Conservation (phyloP, 164 flowering plant genomes). For the Nymphaea thermarum region DNA sequence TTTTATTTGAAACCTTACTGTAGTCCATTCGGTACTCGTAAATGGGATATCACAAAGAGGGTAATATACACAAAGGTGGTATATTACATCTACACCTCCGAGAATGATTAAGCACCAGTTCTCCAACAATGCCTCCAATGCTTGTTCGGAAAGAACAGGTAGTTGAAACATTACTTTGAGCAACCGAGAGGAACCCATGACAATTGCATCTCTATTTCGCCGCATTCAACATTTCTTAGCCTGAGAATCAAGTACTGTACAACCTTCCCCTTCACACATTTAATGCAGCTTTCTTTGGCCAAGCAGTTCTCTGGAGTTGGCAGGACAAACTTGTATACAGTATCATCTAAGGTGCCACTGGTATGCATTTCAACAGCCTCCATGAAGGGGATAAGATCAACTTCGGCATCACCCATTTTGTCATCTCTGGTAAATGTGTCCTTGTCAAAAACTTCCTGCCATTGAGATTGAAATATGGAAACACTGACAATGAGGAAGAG, state of each 20-base stretch:
- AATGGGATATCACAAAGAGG: too few species aligned
- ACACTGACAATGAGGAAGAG: too few species aligned
- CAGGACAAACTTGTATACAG: constrained; percentile 27
- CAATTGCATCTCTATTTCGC: constrained; percentile 61
- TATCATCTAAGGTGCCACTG: constrained; percentile 33
- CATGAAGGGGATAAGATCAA: constrained; percentile 34
- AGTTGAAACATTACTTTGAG: too few species aligned
- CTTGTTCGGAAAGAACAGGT: too few species aligned
- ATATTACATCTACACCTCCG: too few species aligned
- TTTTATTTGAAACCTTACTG: too few species aligned
- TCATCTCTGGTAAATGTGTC: constrained; percentile 60
- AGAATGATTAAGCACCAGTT: too few species aligned
- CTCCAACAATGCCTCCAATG: too few species aligned
- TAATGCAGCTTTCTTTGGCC: constrained; percentile 48
- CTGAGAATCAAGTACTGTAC: constrained; percentile 45
- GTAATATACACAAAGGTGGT: too few species aligned
- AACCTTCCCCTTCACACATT: constrained; percentile 36
- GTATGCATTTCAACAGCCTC: constrained; percentile 37
- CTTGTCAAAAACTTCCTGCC: constrained; percentile 56
- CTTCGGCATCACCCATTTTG: constrained; percentile 74
- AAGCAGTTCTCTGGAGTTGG: constrained; percentile 52
- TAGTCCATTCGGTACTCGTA: too few species aligned
- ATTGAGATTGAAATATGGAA: too few species aligned
- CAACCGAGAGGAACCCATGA: constrained; percentile 23
- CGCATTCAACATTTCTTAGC: constrained; percentile 61